phyloP scores from a whole-genome alignment of 2,329 filamentous ascomycete genomes.

The Phoma sp. region DNA sequence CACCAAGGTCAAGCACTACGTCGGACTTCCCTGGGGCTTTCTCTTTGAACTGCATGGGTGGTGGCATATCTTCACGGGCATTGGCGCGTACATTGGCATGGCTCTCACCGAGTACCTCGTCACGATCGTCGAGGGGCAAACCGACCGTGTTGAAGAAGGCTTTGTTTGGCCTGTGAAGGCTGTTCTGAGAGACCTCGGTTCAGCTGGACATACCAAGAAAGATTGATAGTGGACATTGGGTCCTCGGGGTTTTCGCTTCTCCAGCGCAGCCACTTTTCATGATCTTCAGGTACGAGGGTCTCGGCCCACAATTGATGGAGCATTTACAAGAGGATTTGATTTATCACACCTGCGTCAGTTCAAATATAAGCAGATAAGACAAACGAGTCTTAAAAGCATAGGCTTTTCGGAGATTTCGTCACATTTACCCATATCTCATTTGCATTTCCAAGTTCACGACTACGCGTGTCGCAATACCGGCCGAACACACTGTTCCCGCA shows the following conservation, averaged over 20 bases:
- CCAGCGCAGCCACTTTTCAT: constrained; percentile 1
- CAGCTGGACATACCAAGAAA: constrained; percentile 12
- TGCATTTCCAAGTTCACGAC: constrained; percentile 7
- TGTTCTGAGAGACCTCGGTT: constrained; percentile 39
- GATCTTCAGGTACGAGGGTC: neutral
- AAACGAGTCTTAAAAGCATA: neutral
- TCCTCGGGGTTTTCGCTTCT: neutral
- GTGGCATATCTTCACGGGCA: constrained; percentile 68
- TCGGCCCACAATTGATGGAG: neutral
- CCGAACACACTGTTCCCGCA: neutral
- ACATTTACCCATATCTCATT: constrained; percentile 4
- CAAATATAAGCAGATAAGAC: neutral
- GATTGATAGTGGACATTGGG: neutral
- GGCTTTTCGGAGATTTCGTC: neutral
- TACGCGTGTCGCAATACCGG: constrained; percentile 3
- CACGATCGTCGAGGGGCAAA: constrained; percentile 38
- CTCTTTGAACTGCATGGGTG: constrained; percentile 66
- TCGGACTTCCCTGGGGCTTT: constrained; percentile 64
- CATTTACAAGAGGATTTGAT: neutral
- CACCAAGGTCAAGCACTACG: constrained; percentile 50
- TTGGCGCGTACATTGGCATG: constrained; percentile 57
- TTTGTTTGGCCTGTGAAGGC: constrained; percentile 47
- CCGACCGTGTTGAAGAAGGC: constrained; percentile 36
- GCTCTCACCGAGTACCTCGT: constrained; percentile 47
- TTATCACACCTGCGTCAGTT: neutral